These are phyloP conservation scores for Aureobasidium sp. DNA, from an alignment of 2,329 filamentous ascomycete species.

Conservation along the genomic window DNA sequence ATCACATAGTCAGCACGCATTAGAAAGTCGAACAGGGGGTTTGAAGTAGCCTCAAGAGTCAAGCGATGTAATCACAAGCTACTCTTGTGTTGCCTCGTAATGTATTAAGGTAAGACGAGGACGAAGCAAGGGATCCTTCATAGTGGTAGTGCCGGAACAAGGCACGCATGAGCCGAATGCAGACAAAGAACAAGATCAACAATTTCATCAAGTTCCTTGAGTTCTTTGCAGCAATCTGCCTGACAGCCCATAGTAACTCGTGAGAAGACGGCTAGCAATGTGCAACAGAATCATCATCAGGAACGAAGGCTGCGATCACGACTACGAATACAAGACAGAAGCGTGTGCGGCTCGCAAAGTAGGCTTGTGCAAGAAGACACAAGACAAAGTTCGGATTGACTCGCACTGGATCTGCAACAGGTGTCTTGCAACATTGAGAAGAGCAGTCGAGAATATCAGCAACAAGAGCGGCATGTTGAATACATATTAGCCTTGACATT, in stretches of 20 bases:
- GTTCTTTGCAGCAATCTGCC: not conserved
- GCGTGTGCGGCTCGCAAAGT: not conserved
- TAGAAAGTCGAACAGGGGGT: no score
- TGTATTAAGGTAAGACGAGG: not conserved
- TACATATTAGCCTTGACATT: not conserved
- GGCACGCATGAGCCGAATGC: not conserved
- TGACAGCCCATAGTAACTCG: not conserved
- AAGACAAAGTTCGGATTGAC: not conserved
- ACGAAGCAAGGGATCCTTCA: not conserved
- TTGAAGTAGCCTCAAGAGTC: not conserved
- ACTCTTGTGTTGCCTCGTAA: not conserved
- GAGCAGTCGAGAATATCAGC: not conserved
- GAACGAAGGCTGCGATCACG: slow-evolving; percentile 3
- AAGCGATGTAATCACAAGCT: not conserved
- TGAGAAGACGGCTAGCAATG: not conserved
- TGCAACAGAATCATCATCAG: not conserved
- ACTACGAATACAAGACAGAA: not conserved
- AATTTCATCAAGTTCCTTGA: not conserved
- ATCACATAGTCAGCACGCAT: no score
- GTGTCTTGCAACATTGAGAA: not conserved
- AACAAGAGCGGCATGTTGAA: not conserved
- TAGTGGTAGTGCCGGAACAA: not conserved
- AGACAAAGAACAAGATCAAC: not conserved
- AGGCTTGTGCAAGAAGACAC: slow-evolving; percentile 5
- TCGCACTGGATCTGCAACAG: not conserved